A percentile compares a stretch with the other conserved stretches of the same genome.
Evolutionary conservation across 495 filamentous ascomycete species (phyloP).

Genomic region (Physcia stellaris): DNA sequence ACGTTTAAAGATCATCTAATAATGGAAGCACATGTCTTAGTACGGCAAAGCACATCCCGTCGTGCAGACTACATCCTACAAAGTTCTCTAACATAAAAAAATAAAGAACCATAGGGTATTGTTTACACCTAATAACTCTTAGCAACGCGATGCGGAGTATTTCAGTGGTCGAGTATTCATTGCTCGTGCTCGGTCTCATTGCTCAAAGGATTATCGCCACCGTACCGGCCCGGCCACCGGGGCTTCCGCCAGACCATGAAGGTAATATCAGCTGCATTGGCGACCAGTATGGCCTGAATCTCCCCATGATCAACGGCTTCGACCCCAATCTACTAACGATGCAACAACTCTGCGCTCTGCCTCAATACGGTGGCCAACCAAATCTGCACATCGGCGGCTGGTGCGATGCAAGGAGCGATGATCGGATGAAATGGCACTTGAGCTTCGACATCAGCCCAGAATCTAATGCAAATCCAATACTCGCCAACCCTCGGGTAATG

Average conservation of each 20-base stretch:
- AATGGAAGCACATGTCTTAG: too few relatives aligned
- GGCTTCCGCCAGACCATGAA: conserved; percentile 2
- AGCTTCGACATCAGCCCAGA: conserved; percentile 2
- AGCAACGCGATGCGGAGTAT: too few relatives aligned
- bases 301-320: not conserved
- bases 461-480: not conserved
- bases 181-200: too few relatives aligned
- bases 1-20: too few relatives aligned
- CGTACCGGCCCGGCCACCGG: too few relatives aligned
- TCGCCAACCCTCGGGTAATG: conserved; percentile 2
- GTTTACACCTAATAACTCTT: too few relatives aligned
- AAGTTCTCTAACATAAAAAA: too few relatives aligned
- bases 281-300: not conserved
- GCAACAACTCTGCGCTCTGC: conserved; percentile 7
- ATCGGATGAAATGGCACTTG: not conserved
- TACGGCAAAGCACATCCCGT: too few relatives aligned
- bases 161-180: too few relatives aligned
- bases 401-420: not conserved
- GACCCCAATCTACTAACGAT: conserved; percentile 3
- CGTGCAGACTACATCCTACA: too few relatives aligned
- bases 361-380: conserved; percentile 4
- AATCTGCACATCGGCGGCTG: conserved; percentile 3
- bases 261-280: conserved; percentile 4
- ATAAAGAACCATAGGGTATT: too few relatives aligned
- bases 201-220: too few relatives aligned